These are phyloP conservation scores for Selaginella moellendorffii DNA, from an alignment of 75 land plant genomes.

Conservation along the genomic window DNA sequence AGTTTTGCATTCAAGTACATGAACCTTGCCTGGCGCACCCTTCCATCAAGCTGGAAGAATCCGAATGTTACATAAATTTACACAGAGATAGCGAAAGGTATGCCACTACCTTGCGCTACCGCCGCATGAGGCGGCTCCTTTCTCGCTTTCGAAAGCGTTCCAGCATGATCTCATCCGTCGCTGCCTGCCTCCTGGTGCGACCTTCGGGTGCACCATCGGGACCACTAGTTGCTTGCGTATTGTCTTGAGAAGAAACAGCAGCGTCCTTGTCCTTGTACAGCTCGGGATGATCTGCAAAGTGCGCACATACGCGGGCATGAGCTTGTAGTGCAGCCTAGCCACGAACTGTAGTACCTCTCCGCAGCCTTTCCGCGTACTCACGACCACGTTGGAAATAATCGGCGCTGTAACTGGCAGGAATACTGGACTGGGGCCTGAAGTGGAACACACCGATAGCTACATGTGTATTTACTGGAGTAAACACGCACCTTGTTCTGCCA, in stretches of 20 bases:
- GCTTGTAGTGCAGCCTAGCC: background rate
- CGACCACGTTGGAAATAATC: slow-evolving; percentile 88
- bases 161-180: slow-evolving; percentile 91
- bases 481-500: slow-evolving; percentile 43
- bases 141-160: slow-evolving; percentile 94
- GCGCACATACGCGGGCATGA: background rate
- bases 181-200: slow-evolving; percentile 55
- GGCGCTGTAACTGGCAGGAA: slow-evolving; percentile 92
- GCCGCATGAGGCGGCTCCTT: slow-evolving; percentile 67
- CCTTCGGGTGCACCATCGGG: slow-evolving; percentile 15
- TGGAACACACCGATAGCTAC: background rate
- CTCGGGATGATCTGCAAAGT: slow-evolving; percentile 58
- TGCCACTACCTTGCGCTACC: slow-evolving; percentile 22
- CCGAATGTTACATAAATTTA: no score
- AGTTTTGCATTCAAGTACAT: no score
- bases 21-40: no score
- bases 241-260: slow-evolving; percentile 15
- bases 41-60: no score
- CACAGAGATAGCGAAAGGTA: no score
- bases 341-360: slow-evolving; percentile 44
- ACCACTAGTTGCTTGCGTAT: background rate
- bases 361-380: slow-evolving; percentile 86
- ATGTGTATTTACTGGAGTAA: background rate
- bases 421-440: slow-evolving; percentile 28
- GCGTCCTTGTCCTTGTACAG: slow-evolving; percentile 45